Evolutionary conservation across 2,329 filamentous ascomycete genomes (phyloP).

Genomic region (Chaetomiaceae sp.): DNA sequence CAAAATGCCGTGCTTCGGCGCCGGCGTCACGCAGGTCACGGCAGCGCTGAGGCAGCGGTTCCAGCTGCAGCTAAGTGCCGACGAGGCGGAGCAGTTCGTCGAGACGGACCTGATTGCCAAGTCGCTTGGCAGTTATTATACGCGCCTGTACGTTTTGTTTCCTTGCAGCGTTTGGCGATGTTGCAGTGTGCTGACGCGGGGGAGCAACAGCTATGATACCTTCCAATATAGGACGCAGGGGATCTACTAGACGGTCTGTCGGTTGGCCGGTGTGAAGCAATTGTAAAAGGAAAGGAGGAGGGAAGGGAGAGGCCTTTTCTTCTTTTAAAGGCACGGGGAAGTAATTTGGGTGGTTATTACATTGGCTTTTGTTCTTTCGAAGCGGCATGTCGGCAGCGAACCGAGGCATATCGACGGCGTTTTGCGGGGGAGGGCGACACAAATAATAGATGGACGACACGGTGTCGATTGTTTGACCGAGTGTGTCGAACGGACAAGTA

Average conservation of each 20-base stretch:
- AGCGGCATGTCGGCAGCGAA: neutral
- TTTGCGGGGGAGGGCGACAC: neutral
- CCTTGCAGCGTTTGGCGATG: too few relatives aligned
- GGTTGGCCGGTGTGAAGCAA: too few relatives aligned
- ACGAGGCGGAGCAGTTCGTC: conserved; percentile 77
- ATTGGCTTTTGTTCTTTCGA: neutral
- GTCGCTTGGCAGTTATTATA: conserved; percentile 82
- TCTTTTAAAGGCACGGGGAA: too few relatives aligned
- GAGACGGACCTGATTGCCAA: conserved; percentile 75
- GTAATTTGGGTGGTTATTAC: neutral
- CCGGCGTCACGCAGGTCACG: conserved; percentile 67
- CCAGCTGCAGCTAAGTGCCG: conserved; percentile 75
- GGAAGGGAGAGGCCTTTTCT: too few relatives aligned
- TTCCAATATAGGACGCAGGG: conserved; percentile 86
- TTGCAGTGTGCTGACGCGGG: conserved; percentile 8
- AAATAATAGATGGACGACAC: neutral
- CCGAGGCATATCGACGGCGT: neutral
- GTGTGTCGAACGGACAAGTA: neutral
- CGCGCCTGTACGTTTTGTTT: conserved; percentile 62
- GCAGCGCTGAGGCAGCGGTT: conserved; percentile 68
- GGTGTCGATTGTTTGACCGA: too few relatives aligned
- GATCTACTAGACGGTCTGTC: conserved; percentile 67
- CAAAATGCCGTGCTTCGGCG: conserved; percentile 79
- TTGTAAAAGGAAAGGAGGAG: neutral
- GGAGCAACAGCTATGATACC: conserved; percentile 62